A percentile compares a stretch with the other conserved stretches of the same genome.
These are phyloP conservation scores for Lasiosphaeris hirsuta DNA, from an alignment of 495 filamentous ascomycete genomes.

Conservation along the genomic window DNA sequence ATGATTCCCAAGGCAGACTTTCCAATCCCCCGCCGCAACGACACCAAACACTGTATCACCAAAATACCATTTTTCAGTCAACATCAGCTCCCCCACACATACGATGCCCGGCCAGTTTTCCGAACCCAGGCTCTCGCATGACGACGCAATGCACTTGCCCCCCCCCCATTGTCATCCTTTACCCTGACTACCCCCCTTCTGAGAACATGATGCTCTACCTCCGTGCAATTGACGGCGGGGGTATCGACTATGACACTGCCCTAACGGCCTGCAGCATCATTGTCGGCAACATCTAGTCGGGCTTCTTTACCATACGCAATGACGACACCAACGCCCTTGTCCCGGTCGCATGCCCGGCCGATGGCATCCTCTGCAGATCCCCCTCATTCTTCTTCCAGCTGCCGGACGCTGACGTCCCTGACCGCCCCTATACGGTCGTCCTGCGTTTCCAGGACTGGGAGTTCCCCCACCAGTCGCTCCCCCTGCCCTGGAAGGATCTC, in stretches of 20 bases:
- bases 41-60: too few relatives aligned
- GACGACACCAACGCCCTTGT: too few relatives aligned
- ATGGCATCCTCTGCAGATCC: neutral
- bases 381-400: conserved; percentile 1
- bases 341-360: neutral
- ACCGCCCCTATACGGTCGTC: neutral
- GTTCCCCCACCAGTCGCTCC: neutral
- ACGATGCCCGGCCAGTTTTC: too few relatives aligned
- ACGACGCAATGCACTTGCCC: too few relatives aligned
- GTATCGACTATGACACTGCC: neutral
- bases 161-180: neutral
- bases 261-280: neutral
- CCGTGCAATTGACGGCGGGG: neutral
- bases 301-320: neutral
- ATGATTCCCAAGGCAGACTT: too few relatives aligned
- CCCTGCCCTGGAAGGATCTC: neutral
- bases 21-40: too few relatives aligned
- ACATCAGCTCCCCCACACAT: too few relatives aligned
- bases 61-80: too few relatives aligned
- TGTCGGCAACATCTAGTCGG: neutral
- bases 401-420: neutral
- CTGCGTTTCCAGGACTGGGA: neutral
- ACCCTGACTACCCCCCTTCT: neutral
- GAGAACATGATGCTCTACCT: neutral
- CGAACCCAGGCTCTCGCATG: too few relatives aligned